Conservation (phyloP, 1,284 basidiomycete species). For the Macrocystidia cucumis region DNA sequence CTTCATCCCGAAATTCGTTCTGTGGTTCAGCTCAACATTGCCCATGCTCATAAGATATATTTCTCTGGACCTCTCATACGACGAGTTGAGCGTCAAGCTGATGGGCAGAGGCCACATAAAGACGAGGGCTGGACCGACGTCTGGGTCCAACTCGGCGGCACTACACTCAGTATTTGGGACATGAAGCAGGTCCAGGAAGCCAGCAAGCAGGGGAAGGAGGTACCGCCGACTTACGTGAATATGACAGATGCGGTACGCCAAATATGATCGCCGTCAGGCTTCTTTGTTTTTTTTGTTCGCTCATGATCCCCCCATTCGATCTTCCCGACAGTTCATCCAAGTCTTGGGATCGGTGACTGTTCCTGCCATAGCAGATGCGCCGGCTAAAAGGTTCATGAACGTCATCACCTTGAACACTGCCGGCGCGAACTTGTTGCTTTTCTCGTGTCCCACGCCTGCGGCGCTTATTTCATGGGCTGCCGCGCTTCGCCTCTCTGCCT, state of each 20-base stretch:
- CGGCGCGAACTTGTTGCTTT: slow-evolving; percentile 85
- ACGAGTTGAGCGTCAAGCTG: slow-evolving; percentile 65
- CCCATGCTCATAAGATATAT: slow-evolving; percentile 74
- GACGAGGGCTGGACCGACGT: slow-evolving; percentile 89
- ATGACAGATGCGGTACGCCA: slow-evolving; percentile 66
- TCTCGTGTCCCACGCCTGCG: slow-evolving; percentile 72
- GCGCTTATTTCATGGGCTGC: slow-evolving; percentile 87
- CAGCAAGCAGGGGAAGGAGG: slow-evolving; percentile 71
- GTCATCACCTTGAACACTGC: slow-evolving; percentile 94
- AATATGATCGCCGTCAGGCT: too few relatives aligned
- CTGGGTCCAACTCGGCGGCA: slow-evolving; percentile 91
- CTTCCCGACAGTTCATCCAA: slow-evolving; percentile 49
- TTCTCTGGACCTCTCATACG: slow-evolving; percentile 76
- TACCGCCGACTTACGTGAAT: slow-evolving; percentile 83
- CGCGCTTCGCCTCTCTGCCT: slow-evolving; percentile 84
- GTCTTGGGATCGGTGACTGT: slow-evolving; percentile 69
- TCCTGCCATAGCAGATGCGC: slow-evolving; percentile 37
- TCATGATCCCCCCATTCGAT: slow-evolving; percentile 7
- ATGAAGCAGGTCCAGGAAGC: slow-evolving; percentile 82
- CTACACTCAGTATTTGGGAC: slow-evolving; percentile 88
- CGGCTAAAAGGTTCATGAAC: slow-evolving; percentile 58
- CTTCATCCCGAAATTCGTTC: slow-evolving; percentile 77
- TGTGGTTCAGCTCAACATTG: slow-evolving; percentile 57
- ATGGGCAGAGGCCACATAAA: slow-evolving; percentile 64
- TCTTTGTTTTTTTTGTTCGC: slow-evolving; percentile 6